Evolutionary conservation across 495 filamentous ascomycete genomes (phyloP), one percentile per base, ranked within the genome.

Genomic region (Rostrohypoxylon terebratum): DNA sequence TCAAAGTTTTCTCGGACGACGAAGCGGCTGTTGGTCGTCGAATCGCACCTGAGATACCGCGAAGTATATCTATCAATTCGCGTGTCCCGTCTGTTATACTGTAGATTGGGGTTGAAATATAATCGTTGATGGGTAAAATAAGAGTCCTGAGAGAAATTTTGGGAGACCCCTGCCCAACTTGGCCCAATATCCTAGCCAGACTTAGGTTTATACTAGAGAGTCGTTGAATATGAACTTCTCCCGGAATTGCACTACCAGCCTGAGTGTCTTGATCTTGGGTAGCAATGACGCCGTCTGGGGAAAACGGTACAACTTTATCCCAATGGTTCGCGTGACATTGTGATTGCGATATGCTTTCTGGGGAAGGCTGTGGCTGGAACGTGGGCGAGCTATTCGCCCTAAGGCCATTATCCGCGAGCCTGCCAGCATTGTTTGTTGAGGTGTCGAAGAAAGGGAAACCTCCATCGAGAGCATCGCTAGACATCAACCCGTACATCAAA

Each of bases 141-240:
- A 75, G 48, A 16, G 34, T 54, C 8, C 60, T 55, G 5, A 75
- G 54, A 44, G 13, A 66, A 6, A 69, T 40, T 1, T 21, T 45
- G 16, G 54, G 54, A 23, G 69, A 40, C 20, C 65, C 65, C 28
- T 47, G 38, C 0, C 42, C 42, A 40, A 75, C 53, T 18, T 42
- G 61, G 16, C 34, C 20, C 4, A 75, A 34, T 28, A 66, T 50
- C 1, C 36, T 69, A 20, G 53, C 64, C n/a, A 73, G 36, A 23
- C 67, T 33, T 23, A 69, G 61, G 20, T 69, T 73, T 2, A 73
- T 73, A 16, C 16, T 47, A 14, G 73, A 72, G 5, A 75, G 69
- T n/a, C 59, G 63, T 21, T 75, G 48, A 1, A 50, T 34, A 42
- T 68, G 55, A n/a, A 34, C 51, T 25, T 54, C 33, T 59, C 36